phyloP scores from a whole-genome alignment of 805 yeast genomes.

The Zygoascus bituminiphila region DNA sequence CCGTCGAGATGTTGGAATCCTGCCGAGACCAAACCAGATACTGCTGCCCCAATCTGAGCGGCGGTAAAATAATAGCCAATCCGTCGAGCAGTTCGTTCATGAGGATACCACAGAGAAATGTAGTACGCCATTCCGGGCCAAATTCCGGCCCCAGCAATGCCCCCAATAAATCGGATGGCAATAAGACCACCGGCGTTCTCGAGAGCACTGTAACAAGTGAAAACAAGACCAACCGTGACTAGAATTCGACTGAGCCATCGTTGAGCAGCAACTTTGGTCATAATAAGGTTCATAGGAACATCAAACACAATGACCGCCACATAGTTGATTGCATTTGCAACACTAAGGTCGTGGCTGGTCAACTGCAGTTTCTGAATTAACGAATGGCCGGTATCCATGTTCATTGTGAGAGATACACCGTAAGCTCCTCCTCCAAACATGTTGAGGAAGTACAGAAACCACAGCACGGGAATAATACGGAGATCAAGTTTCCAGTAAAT shows the following conservation, averaged over 20 bases:
- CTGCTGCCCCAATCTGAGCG: constrained; percentile 86
- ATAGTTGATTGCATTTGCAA: constrained; percentile 72
- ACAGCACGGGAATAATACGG: constrained; percentile 73
- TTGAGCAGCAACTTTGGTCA: constrained; percentile 81
- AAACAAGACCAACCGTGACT: constrained; percentile 67
- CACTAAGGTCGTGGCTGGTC: constrained; percentile 49
- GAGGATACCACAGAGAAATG: constrained; percentile 77
- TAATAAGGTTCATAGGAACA: constrained; percentile 76
- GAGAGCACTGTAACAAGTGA: constrained; percentile 62
- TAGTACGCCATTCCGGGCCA: constrained; percentile 91
- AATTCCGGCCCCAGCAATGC: constrained; percentile 74
- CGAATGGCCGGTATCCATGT: constrained; percentile 52
- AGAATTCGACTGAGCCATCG: constrained; percentile 77
- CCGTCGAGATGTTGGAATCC: constrained; percentile 83
- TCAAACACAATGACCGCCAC: constrained; percentile 81
- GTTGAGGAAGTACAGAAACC: constrained; percentile 70
- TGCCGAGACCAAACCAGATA: constrained; percentile 77
- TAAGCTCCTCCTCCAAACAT: constrained; percentile 73
- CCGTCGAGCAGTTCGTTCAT: constrained; percentile 63
- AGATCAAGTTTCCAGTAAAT: constrained; percentile 51
- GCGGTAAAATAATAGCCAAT: constrained; percentile 89
- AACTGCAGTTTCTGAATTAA: constrained; percentile 43
- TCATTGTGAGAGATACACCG: constrained; percentile 78
- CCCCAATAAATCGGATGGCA: constrained; percentile 65
- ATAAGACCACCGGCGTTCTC: constrained; percentile 50